These are phyloP conservation scores for Penicillium sclerotiorum DNA, from an alignment of 2,329 filamentous ascomycete species.

Conservation along the genomic window DNA sequence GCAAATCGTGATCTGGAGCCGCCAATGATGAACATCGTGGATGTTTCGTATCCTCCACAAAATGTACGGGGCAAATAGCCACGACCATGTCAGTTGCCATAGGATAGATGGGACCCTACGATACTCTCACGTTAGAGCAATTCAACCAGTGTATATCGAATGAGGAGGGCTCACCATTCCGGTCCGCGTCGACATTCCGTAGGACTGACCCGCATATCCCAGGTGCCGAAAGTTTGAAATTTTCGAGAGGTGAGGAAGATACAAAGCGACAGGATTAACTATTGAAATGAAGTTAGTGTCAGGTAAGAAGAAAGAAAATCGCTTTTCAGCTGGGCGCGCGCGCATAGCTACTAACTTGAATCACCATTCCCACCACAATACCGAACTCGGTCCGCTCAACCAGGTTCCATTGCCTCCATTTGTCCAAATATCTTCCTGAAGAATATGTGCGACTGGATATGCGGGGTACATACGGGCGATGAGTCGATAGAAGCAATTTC, in stretches of 20 bases:
- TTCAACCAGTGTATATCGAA: background rate
- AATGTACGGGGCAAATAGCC: slow-evolving; percentile 62
- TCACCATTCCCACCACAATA: slow-evolving; percentile 54
- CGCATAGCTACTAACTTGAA: slow-evolving; percentile 50
- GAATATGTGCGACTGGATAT: slow-evolving; percentile 31
- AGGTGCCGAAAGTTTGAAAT: slow-evolving; percentile 61
- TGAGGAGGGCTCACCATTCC: slow-evolving; percentile 51
- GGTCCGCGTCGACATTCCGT: slow-evolving; percentile 53
- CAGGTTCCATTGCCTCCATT: slow-evolving; percentile 48
- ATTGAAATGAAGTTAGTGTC: background rate
- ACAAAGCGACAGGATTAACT: slow-evolving; percentile 59
- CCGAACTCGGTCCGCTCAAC: slow-evolving; percentile 52
- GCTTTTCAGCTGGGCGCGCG: background rate
- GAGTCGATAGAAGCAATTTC: slow-evolving; percentile 24
- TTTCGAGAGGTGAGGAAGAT: slow-evolving; percentile 63
- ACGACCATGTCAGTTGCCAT: slow-evolving; percentile 68
- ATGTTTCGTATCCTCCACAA: slow-evolving; percentile 61
- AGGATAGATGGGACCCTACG: slow-evolving; percentile 60
- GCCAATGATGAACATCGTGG: slow-evolving; percentile 65
- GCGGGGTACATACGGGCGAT: slow-evolving; percentile 25
- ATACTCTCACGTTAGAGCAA: background rate
- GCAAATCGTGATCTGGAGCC: slow-evolving; percentile 57
- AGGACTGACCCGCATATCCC: slow-evolving; percentile 46
- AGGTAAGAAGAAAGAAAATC: background rate
- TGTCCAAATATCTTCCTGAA: slow-evolving; percentile 6